Base-by-base conservation (phyloP, 2,329 filamentous ascomycete species). In the Beauveria varroae region DNA sequence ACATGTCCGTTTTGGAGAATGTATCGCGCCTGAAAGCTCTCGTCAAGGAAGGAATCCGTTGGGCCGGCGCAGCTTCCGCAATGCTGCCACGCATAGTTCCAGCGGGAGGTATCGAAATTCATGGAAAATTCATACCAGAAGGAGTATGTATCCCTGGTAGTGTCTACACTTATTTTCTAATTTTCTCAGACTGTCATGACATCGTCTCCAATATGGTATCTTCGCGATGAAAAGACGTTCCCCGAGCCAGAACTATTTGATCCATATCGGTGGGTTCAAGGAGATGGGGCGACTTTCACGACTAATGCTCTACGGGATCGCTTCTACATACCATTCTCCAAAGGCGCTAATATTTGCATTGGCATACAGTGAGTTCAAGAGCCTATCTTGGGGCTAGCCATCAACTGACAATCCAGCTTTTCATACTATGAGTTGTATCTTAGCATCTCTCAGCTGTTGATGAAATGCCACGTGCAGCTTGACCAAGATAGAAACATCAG, bases 271-370 rank as follows among this genome's bases (percentile, higher is more conserved):
- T 30, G 28, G 8, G 28, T 30, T 30, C 28, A 9, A 30, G 28
- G 3, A 10, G 28, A 30, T 30, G 8, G 28, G 8, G 8, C 9
- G 28, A 30, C 28, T 30, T 30, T 30, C 9, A 30, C 28, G 2
- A 30, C 8, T 9, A 30, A 30, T 30, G 8, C 28, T 30, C 28
- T 10, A 30, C 28, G 2, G 9, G 28, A 72, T 62, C 64, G 59
- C 2, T 71, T 67, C 43, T 72, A 70, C 9, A 64, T 71, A 4
- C 68, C 69, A 1, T 72, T 71, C 10, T 72, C 69, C 0, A 67
- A 68, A 43, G 68, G 70, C 0, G 62, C 69, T 0, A 69, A 69
- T 22, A 60, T 68, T 7, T 71, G 70, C 37, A 68, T 71, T 20
- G 67, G 68, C 10, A 57, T 64, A 1, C 69, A 71, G 68, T 71